phyloP scores from a whole-genome alignment of 345 rosid species.

The Litchi chinensis region DNA sequence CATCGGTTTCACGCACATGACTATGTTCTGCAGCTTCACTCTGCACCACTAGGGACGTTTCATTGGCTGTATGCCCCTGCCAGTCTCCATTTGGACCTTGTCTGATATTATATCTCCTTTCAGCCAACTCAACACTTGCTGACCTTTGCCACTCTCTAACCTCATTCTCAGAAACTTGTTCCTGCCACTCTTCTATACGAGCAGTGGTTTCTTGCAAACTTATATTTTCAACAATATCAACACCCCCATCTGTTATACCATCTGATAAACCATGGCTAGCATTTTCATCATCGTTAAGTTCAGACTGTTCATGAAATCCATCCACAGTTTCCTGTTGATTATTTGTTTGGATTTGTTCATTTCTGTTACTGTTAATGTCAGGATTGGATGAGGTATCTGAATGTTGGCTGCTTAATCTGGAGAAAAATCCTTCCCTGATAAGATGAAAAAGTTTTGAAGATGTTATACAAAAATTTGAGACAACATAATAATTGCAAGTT shows the following conservation, averaged over 20 bases:
- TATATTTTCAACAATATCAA: constrained; percentile 30
- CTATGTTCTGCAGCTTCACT: constrained; percentile 30
- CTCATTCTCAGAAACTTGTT: constrained; percentile 45
- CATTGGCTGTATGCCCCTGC: constrained; percentile 29
- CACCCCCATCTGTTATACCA: constrained; percentile 43
- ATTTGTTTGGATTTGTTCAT: constrained; percentile 45
- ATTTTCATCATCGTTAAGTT: constrained; percentile 35
- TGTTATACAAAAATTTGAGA: constrained; percentile 7
- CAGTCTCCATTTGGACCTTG: constrained; percentile 33
- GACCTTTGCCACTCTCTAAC: constrained; percentile 39
- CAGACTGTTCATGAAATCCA: constrained; percentile 39
- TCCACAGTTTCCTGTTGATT: constrained; percentile 32
- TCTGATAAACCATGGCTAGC: constrained; percentile 31
- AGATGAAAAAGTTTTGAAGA: constrained; percentile 15
- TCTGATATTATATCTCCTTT: constrained; percentile 37
- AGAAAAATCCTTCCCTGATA: constrained; percentile 82
- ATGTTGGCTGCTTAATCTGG: constrained; percentile 63
- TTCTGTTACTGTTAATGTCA: constrained; percentile 45
- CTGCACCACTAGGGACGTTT: constrained; percentile 31
- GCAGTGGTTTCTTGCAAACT: constrained; percentile 46
- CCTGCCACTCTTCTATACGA: constrained; percentile 45
- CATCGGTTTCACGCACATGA: constrained; percentile 23
- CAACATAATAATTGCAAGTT: neutral
- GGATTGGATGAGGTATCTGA: constrained; percentile 62
- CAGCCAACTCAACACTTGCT: constrained; percentile 31